Evolutionary conservation across 345 rosid species (phyloP).

Genomic region (Camelina neglecta): DNA sequence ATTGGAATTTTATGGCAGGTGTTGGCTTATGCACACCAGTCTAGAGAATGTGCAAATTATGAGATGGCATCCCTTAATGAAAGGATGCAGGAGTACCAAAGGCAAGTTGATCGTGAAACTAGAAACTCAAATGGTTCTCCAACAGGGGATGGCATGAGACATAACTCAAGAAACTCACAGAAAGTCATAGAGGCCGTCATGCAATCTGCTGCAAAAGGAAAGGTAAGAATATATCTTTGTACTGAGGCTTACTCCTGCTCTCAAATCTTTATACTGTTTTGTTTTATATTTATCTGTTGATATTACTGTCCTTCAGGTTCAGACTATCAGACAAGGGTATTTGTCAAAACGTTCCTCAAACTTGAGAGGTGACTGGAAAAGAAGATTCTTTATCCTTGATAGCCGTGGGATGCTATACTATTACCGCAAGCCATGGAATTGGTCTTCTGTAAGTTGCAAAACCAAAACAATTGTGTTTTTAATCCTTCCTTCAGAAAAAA

Average conservation of each 20-base stretch:
- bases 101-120: constrained; percentile 66
- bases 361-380: constrained; percentile 82
- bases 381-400: constrained; percentile 83
- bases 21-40: constrained; percentile 80
- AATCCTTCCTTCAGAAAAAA: constrained; percentile 18
- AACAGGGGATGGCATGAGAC: constrained; percentile 48
- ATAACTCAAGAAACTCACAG: constrained; percentile 58
- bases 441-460: constrained; percentile 61
- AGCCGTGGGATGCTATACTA: constrained; percentile 83
- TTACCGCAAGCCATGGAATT: constrained; percentile 73
- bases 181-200: constrained; percentile 77
- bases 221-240: constrained; percentile 48
- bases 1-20: constrained; percentile 50
- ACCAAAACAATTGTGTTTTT: constrained; percentile 8
- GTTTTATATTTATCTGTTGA: constrained; percentile 25
- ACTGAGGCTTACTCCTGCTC: not conserved
- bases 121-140: constrained; percentile 52
- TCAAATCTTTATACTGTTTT: not conserved
- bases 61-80: constrained; percentile 76
- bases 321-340: constrained; percentile 82
- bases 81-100: constrained; percentile 73
- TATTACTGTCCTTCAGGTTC: constrained; percentile 53
- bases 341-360: constrained; percentile 85
- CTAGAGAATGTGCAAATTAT: constrained; percentile 80
- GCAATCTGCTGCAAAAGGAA: constrained; percentile 79